These are phyloP conservation scores for Camellia granthamiana DNA, from an alignment of 148 eudicot genomes.

Conservation along the genomic window DNA sequence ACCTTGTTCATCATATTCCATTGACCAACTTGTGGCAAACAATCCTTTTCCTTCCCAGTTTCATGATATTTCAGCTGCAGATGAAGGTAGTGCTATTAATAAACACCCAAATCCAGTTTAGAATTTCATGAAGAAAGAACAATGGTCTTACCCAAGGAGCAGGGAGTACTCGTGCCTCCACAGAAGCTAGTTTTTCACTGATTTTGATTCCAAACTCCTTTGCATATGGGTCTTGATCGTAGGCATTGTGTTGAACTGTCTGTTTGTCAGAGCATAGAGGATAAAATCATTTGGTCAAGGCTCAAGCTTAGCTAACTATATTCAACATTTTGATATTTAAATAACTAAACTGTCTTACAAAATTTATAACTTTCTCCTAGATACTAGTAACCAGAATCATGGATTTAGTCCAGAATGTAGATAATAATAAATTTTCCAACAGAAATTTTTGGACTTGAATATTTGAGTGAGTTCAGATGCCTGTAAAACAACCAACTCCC, in stretches of 20 bases:
- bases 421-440: neutral
- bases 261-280: conserved; percentile 29
- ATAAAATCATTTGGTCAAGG: conserved; percentile 1
- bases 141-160: conserved; percentile 60
- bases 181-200: conserved; percentile 53
- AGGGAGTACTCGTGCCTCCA: conserved; percentile 77
- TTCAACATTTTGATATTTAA: neutral
- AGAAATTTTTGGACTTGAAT: neutral
- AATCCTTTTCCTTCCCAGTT: conserved; percentile 66
- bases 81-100: neutral
- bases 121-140: neutral
- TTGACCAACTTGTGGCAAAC: conserved; percentile 74
- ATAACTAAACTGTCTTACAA: neutral
- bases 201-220: conserved; percentile 70
- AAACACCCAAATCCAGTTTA: neutral
- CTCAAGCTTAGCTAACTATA: neutral
- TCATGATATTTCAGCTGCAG: conserved; percentile 70
- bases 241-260: conserved; percentile 66
- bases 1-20: conserved; percentile 90
- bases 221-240: conserved; percentile 65
- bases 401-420: neutral
- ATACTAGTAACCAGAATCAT: neutral
- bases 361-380: neutral
- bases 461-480: neutral
- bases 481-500: neutral